Conservation (phyloP, 306 rosid species). For the Quercus mongolica region DNA sequence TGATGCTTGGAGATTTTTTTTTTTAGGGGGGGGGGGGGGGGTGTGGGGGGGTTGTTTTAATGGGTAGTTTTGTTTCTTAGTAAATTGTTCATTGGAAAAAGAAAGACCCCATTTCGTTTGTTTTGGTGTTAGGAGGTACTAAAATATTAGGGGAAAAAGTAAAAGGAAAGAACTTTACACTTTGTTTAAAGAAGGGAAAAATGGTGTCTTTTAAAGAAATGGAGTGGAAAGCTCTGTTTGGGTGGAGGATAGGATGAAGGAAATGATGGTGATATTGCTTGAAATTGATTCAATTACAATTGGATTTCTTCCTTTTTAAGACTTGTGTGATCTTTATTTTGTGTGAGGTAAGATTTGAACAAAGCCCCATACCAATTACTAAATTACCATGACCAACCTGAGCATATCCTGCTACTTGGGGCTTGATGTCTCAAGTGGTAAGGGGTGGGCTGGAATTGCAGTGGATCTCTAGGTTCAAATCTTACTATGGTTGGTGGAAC, state of each 20-base stretch:
- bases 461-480: neutral
- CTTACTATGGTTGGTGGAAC: neutral
- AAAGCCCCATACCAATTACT: neutral
- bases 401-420: neutral
- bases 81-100: constrained; percentile 8
- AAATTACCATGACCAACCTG: neutral
- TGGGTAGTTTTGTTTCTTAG: constrained; percentile 6
- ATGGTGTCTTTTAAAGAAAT: neutral
- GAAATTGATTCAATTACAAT: neutral
- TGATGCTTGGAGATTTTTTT: no score
- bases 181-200: neutral
- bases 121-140: neutral
- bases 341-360: neutral
- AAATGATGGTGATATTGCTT: neutral
- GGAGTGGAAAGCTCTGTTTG: neutral
- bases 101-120: neutral
- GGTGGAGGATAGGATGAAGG: neutral
- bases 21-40: no score
- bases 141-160: neutral
- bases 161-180: neutral
- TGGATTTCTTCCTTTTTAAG: neutral
- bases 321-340: neutral
- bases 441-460: neutral
- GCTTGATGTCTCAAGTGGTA: neutral
- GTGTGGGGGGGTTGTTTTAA: neutral